Evolutionary conservation across 2,329 filamentous ascomycete genomes (phyloP), one percentile per base, ranked within the genome.

Genomic region (Pseudonectria foliicola): DNA sequence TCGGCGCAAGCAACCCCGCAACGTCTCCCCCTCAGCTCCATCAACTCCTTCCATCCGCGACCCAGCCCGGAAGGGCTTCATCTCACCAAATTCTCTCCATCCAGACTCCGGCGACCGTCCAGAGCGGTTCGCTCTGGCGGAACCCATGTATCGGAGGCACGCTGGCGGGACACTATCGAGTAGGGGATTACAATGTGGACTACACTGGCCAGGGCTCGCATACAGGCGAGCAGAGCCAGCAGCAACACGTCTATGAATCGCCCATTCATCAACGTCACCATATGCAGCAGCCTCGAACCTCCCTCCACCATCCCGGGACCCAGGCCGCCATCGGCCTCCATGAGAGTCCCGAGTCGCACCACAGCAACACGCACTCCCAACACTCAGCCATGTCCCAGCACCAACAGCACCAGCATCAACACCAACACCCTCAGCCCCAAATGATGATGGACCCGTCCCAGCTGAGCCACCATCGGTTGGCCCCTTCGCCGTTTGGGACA

Each of bases 41-140:
- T 31, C 46, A 43, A 34, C 28, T 42, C 32, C 46, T 49, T 38
- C 52, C 48, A 48, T 51, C 45, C 38, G 57, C 59, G 57, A 60
- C 56, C 59, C 62, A 69, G 70, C 70, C 72, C 68, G 61, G 57
- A 61, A 69, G 70, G 72, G 71, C 69, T 63, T 63, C 62, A 52
- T 57, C 60, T 55, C 56, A 63, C 59, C 68, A 67, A 68, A 75
- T 74, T 70, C 65, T 75, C 63, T 71, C 73, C 58, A 68, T 75
- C 57, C 73, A 74, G 67, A 71, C 62, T 63, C 70, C 74, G 69
- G 75, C 73, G 73, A 71, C 73, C 78, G 78, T 79, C 77, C 76
- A 79, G 79, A 75, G 80, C 78, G 77, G 68, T 66, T 73, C 72
- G 79, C 78, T 83, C 80, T 83, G 79, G 80, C 77, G 77, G 77